Evolutionary conservation across 1,139 yeast species (phyloP).

Genomic region (Saccharomycopsis crataegensis): DNA sequence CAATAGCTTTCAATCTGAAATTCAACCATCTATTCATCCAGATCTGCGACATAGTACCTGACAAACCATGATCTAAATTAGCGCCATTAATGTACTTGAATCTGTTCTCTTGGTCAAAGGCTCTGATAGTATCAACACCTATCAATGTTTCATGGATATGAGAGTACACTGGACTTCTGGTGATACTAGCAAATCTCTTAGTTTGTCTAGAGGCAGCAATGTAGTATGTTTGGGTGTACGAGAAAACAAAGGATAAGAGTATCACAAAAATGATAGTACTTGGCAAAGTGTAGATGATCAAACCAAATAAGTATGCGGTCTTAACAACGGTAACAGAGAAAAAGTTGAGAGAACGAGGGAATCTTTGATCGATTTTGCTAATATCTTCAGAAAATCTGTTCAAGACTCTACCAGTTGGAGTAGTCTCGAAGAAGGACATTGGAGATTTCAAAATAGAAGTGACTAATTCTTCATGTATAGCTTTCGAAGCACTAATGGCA

Average conservation of each 20-base stretch:
- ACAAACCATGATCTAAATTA: constrained; percentile 57
- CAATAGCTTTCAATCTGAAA: constrained; percentile 60
- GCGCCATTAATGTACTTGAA: constrained; percentile 48
- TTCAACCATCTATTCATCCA: constrained; percentile 68
- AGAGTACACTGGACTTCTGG: constrained; percentile 56
- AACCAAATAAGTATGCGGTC: constrained; percentile 41
- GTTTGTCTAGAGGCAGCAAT: constrained; percentile 49
- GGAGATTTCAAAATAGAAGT: constrained; percentile 57
- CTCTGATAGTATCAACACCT: constrained; percentile 55
- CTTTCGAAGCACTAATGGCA: constrained; percentile 56
- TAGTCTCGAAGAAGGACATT: constrained; percentile 72
- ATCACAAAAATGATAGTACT: constrained; percentile 38
- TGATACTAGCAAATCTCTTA: constrained; percentile 43
- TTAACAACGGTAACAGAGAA: constrained; percentile 38
- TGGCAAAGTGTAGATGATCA: constrained; percentile 48
- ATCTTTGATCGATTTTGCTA: constrained; percentile 47
- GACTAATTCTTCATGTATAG: constrained; percentile 59
- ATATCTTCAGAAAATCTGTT: constrained; percentile 69
- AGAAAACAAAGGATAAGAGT: constrained; percentile 37
- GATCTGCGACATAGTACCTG: constrained; percentile 48
- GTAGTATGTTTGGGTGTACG: constrained; percentile 46
- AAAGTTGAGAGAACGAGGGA: constrained; percentile 40
- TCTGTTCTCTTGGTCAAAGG: constrained; percentile 44
- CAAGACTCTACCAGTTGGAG: constrained; percentile 70
- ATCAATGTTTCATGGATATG: constrained; percentile 54